phyloP scores from a whole-genome alignment of 306 rosid species.

The Quercus engelmannii region DNA sequence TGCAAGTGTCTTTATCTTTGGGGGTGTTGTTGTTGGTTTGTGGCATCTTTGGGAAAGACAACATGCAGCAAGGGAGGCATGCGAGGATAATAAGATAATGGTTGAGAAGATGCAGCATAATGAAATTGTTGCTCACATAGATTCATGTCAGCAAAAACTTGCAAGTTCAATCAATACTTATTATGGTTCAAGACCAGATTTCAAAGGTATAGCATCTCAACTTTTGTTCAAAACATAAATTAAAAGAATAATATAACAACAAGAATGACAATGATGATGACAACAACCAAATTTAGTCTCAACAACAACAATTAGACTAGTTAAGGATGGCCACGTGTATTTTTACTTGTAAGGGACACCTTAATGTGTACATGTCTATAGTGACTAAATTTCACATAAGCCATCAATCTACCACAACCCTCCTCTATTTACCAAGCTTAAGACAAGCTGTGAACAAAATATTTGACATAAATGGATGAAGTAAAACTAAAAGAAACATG shows the following conservation, averaged over 20 bases:
- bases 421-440: no score
- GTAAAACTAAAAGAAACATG: background rate
- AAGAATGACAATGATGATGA: no score
- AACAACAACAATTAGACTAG: no score
- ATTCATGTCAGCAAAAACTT: slow-evolving; percentile 21
- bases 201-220: slow-evolving; percentile 47
- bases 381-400: no score
- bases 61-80: slow-evolving; percentile 24
- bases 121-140: slow-evolving; percentile 21
- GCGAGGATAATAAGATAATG: slow-evolving; percentile 3
- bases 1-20: slow-evolving; percentile 64
- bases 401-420: no score
- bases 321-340: no score
- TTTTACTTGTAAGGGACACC: no score
- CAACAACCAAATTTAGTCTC: no score
- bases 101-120: background rate
- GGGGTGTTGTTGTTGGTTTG: slow-evolving; percentile 60
- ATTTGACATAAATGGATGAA: no score
- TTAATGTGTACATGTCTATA: no score
- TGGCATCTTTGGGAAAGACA: slow-evolving; percentile 74
- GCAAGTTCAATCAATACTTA: slow-evolving; percentile 29
- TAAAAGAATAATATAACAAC: no score
- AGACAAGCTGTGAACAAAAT: no score
- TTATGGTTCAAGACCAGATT: slow-evolving; percentile 80
- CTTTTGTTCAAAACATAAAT: background rate